Conservation (phyloP, 23 red algal genomes). For the Gracilaria gracilis region DNA sequence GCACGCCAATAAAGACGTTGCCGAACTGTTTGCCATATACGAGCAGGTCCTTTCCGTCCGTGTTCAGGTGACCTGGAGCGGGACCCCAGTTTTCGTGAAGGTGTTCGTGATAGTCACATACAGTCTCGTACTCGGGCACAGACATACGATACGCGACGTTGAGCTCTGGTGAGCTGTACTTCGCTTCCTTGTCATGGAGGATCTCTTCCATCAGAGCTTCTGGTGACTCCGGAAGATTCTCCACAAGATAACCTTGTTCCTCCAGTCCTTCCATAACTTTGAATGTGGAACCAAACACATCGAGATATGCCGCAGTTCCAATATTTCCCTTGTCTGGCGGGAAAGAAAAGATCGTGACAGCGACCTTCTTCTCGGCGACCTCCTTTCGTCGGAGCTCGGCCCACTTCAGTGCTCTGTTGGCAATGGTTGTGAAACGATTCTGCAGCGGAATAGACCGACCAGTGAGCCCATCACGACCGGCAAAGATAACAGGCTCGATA, state of each 20-base stretch:
- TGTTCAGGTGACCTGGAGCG: constrained; percentile 95
- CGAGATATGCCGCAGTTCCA: constrained; percentile 96
- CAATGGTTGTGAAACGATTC: constrained; percentile 84
- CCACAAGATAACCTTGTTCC: constrained; percentile 86
- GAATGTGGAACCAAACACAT: constrained; percentile 94
- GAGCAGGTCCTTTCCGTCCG: constrained; percentile 93
- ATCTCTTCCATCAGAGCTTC: constrained; percentile 89
- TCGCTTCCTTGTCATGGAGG: constrained; percentile 95
- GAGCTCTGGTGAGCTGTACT: constrained; percentile 93
- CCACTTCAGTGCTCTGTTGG: constrained; percentile 94
- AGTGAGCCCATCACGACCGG: constrained; percentile 94
- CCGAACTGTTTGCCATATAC: constrained; percentile 95
- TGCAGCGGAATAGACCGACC: constrained; percentile 97
- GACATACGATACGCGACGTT: constrained; percentile 98
- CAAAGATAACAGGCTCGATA: constrained; percentile 96
- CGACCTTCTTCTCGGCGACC: constrained; percentile 93
- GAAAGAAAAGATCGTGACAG: constrained; percentile 97
- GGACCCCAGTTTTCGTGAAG: constrained; percentile 98
- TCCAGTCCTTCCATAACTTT: constrained; percentile 86
- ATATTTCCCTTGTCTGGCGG: constrained; percentile 99
- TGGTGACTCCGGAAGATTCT: constrained; percentile 77
- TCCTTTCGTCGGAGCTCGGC: constrained; percentile 81
- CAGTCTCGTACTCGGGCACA: constrained; percentile 79
- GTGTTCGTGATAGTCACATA: constrained; percentile 81
- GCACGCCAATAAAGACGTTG: constrained; percentile 94